Evolutionary conservation across 2,329 filamentous ascomycete genomes (phyloP), one percentile per base, ranked within the genome.

Genomic region (Sporothrix phasma): DNA sequence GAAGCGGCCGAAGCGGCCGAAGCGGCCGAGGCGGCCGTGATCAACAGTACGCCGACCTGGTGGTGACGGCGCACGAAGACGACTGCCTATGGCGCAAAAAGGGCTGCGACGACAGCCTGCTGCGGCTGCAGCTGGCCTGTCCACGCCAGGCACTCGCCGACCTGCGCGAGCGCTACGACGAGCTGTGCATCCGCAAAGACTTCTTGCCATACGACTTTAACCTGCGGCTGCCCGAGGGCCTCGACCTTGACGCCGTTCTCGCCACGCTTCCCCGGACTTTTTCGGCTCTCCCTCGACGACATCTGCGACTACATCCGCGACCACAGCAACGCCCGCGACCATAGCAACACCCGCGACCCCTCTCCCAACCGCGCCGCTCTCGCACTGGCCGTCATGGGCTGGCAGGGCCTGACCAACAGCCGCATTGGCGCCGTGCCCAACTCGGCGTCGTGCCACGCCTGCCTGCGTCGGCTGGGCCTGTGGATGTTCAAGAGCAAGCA

Each of bases 401-500:
- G 90, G 89, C 84, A 90, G 70, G 85, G 85, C n/a, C 77, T 85
- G 2, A 77, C 76, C 6, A 81, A 84, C 68, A 68, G 76, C 13
- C 76, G 80, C 72, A 76, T 85, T 70, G 74, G 86, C 72, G 75
- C 84, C 1, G 84, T 88, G 24, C 85, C 87, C 46, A 88, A 90
- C 66, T 84, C 93, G 17, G 87, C 89, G 5, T 86, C 86, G 4
- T 99, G 94, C 74, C 83, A 88, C 65, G 89, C 90, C 22, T 99
- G 94, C 73, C 89, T 96, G 71, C 86, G 94, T 65, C 86, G 92
- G 1, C 80, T 97, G 0, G 94, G 94, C 0, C 80, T 99, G 2
- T 99, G 94, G 94, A 88, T 99, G 79, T 97, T 96, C 74, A 88
- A 86, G 71, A 87, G 86, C 73, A 92, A 87, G 74, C 83, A 84